A percentile compares a stretch with the other conserved stretches of the same genome.
phyloP scores from a whole-genome alignment of 1,139 yeast species.

The Tardiomyces blankii region DNA sequence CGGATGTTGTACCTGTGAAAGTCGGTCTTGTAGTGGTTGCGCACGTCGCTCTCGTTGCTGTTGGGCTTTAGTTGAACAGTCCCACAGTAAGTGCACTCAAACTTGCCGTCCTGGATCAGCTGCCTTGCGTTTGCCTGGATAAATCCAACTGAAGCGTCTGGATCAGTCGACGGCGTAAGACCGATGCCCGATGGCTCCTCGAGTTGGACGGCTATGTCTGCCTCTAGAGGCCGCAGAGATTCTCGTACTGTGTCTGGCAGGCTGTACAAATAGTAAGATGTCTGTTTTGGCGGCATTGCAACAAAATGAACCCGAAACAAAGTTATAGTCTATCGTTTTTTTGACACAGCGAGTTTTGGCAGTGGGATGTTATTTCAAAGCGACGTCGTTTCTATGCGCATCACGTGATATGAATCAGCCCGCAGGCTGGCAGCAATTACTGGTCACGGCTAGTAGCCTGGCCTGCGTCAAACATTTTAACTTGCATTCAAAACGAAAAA shows the following conservation, averaged over 20 bases:
- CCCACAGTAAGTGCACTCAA: background rate
- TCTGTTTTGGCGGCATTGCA: background rate
- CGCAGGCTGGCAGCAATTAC: no score
- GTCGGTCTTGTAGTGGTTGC: conserved; percentile 46
- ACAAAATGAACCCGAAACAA: no score
- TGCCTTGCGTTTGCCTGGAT: background rate
- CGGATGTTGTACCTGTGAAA: conserved; percentile 51
- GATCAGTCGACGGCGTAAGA: background rate
- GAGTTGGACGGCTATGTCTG: background rate
- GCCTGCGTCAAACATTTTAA: no score
- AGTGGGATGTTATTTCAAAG: no score
- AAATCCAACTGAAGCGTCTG: background rate
- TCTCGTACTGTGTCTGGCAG: background rate
- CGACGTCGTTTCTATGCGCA: no score
- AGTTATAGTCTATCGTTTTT: no score
- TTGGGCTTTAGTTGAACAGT: background rate
- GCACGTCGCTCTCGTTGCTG: conserved; percentile 16
- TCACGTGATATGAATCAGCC: no score
- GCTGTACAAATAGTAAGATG: background rate
- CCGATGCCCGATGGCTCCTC: background rate
- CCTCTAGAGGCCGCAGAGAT: background rate
- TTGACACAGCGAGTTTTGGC: no score
- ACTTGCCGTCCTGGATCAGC: background rate
- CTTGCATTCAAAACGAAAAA: no score
- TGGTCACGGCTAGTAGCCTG: no score